Evolutionary conservation across 2,329 filamentous ascomycete genomes (phyloP), one percentile per base, ranked within the genome.

Genomic region (Microdochium nivale): DNA sequence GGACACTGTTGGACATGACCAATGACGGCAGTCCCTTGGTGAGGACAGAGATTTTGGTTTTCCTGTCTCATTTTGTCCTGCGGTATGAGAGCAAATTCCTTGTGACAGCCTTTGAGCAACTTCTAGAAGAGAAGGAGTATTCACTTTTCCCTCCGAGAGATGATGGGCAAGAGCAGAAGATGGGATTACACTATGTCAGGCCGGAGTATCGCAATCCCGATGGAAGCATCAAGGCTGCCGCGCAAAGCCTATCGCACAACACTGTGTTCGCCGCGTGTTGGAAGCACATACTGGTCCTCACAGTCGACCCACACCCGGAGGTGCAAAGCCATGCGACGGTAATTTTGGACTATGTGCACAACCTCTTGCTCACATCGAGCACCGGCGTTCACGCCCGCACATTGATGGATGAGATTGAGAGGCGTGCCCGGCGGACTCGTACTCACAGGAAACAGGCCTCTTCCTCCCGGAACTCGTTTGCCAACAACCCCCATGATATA

Each of bases 21-120:
- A 89, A 90, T 52, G 94, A 99, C 67, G 94, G 92, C 32, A 96
- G 90, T 62, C 89, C 90, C 25, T 84, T 97, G 74, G 94, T 99
- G 25, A 85, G 94, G 47, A 95, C 91, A 65, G 94, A 99, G 68
- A 77, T 97, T 35, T 74, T 96, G 2, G 88, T 96, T 13, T 97
- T 97, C 74, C 84, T 96, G 59, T 97, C 94, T 0, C 86, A 88
- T 25, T 96, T 96, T 63, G 84, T 95, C 48, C 81, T 87, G 54
- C 86, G 92, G 40, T 96, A 96, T 65, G 87, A 95, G 70, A 90
- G 84, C 65, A 95, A 95, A 59, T 95, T 99, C 61, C 68, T 96
- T 43, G 91, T 97, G 27, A 86, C 88, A 1, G 91, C 92, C 4
- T 97, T 87, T 66, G 94, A 99, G 65, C 90, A 96, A 56, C 75